Evolutionary conservation across 805 yeast species (phyloP), one percentile per base, ranked within the genome.

Genomic region (Barnettozyma salicaria): DNA sequence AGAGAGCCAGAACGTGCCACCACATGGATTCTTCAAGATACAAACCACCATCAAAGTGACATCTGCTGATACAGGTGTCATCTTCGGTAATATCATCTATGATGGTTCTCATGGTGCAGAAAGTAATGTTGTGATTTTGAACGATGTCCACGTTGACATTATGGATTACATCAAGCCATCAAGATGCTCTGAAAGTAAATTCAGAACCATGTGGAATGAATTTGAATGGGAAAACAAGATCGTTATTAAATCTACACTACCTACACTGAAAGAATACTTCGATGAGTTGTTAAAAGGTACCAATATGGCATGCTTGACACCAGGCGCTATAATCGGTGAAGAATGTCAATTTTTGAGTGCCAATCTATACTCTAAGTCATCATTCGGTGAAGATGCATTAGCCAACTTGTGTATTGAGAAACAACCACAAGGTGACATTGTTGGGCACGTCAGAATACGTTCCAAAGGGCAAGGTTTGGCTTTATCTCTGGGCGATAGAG

Each of bases 221-320:
- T 92, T 94, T 58, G 99, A 92, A 65, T 92, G 98, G 98, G 98
- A 92, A 64, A 92, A 92, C 68, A 92, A 92, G 68, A 89, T 92
- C 50, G 84, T 89, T 42, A 84, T 92, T 58, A 79, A 81, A 49
- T 77, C 94, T 2, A 72, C 69, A 37, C 67, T 80, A 45, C 60
- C 72, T 22, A 64, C 85, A 2, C 71, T 94, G 55, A 79, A 80
- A 55, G 84, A 76, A 32, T 92, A 86, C 62, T 68, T 92, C 60
- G 82, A 79, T 42, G 80, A 74, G 52, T 66, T 92, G 50, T 65
- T 84, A 65, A 66, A 70, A 40, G 89, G 86, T 32, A 92, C 98
- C 4, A 89, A 90, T 61, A 94, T 92, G 97, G 78, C 80, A 40
- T 80, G 95, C 58, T 71, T 92, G 52, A 92, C 97, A 1, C 87